phyloP scores from a whole-genome alignment of 2,329 filamentous ascomycete genomes.

The Pseudopithomyces chartarum region DNA sequence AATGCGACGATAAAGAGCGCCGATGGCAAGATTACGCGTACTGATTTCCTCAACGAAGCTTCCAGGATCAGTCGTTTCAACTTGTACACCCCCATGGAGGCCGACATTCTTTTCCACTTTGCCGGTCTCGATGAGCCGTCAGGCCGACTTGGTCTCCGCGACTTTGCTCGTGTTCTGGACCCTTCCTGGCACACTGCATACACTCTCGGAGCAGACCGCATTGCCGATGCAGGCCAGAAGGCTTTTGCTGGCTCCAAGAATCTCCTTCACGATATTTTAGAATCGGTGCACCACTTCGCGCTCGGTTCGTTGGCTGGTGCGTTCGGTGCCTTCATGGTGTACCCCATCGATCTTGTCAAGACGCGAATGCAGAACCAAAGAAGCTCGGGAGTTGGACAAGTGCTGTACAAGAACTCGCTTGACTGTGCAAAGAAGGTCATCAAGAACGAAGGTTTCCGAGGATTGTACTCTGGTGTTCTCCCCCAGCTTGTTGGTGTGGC shows the following conservation, averaged over 20 bases:
- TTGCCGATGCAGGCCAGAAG: constrained; percentile 54
- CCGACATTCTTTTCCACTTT: constrained; percentile 98
- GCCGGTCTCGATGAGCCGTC: constrained; percentile 89
- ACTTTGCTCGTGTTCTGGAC: constrained; percentile 95
- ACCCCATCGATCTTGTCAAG: constrained; percentile 98
- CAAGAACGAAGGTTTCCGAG: constrained; percentile 85
- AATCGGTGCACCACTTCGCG: constrained; percentile 87
- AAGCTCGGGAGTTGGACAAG: constrained; percentile 74
- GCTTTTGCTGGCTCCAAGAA: constrained; percentile 61
- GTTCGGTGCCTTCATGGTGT: constrained; percentile 99
- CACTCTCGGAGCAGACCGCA: constrained; percentile 56
- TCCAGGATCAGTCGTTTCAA: constrained; percentile 91
- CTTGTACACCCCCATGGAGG: constrained; percentile 97
- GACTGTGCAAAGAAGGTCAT: constrained; percentile 95
- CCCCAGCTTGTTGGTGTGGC: constrained; percentile 96
- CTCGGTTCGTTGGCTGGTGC: constrained; percentile 90
- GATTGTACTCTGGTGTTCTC: constrained; percentile 91
- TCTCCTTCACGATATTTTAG: constrained; percentile 67
- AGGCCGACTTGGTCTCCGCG: constrained; percentile 76
- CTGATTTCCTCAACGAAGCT: constrained; percentile 94
- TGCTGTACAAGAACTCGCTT: constrained; percentile 94
- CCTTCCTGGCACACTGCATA: constrained; percentile 81
- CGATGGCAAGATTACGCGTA: constrained; percentile 91
- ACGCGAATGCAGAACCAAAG: constrained; percentile 98
- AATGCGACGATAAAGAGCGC: constrained; percentile 81